Evolutionary conservation across 768 basidiomycete genomes (phyloP), one percentile per base, ranked within the genome.

Genomic region (Lactifluus piperatus): DNA sequence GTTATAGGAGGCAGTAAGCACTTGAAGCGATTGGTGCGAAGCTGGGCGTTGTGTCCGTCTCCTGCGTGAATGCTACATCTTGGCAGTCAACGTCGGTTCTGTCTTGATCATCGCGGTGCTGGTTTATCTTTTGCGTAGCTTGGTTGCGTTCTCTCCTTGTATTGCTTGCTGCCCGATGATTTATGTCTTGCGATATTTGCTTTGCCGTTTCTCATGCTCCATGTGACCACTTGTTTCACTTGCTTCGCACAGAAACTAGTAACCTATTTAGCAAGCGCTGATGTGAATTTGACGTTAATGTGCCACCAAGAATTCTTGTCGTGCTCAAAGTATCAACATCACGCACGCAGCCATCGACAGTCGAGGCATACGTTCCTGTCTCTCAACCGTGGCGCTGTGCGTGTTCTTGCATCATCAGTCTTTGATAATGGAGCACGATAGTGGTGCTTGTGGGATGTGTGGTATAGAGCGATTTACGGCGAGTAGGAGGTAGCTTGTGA

Each of bases 111-210:
- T 47, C 43, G 50, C 54, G 36, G 50, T 56, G 44, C 60, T 61
- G 60, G 60, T 61, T 61, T 56, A 61, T 61, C 60, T 61, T 61
- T 50, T 52, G 60, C 60, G 60, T 61, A 61, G 60, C 60, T 61
- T 61, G 60, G 60, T 61, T 61, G 60, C 50, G 59, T 60, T 60
- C 59, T 60, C 58, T 53, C 48, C 55, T 57, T 61, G 60, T 61
- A 61, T 48, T 61, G 54, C 60, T 61, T 61, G 60, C 54, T 56
- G 14, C 60, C 60, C 50, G 54, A 56, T 56, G 60, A 61, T 61
- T 61, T 61, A 61, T 61, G 49, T 61, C 55, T 47, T 61, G 60
- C 55, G 60, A 61, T 61, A 56, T 61, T 61, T 61, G 60, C 60
- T 61, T 61, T 61, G 60, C 60, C 60, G 54, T 61, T 56, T 52